These are phyloP conservation scores for Medicago arabica DNA, from an alignment of 306 rosid species.

Conservation along the genomic window DNA sequence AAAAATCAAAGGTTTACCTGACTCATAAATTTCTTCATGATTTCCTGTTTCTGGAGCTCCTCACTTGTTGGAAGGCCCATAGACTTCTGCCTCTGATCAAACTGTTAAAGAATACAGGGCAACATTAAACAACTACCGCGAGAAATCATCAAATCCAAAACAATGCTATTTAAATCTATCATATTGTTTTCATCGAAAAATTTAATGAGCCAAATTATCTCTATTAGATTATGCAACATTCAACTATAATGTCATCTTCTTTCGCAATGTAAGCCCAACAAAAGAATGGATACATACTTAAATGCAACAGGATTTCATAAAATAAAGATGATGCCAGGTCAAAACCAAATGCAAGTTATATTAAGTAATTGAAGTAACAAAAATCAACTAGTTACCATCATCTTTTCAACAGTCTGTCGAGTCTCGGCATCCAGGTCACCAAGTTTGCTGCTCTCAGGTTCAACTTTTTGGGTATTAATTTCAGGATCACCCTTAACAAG, in stretches of 20 bases:
- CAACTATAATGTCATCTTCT: too few relatives aligned
- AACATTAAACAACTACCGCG: conserved; percentile 13
- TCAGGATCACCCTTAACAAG: conserved; percentile 92
- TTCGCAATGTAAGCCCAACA: neutral
- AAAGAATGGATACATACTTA: neutral
- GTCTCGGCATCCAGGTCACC: conserved; percentile 91
- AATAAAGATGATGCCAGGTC: too few relatives aligned
- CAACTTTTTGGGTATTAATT: conserved; percentile 89
- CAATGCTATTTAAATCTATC: neutral
- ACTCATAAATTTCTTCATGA: conserved; percentile 85
- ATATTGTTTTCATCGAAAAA: too few relatives aligned
- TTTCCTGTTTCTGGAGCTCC: conserved; percentile 81
- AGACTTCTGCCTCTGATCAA: conserved; percentile 90
- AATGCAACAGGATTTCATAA: neutral
- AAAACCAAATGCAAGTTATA: conserved; percentile 8
- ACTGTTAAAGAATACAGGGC: conserved; percentile 50
- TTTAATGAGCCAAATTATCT: too few relatives aligned
- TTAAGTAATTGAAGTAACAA: neutral
- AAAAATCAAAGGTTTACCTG: conserved; percentile 53
- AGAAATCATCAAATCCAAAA: neutral
- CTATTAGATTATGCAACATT: too few relatives aligned
- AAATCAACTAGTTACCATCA: conserved; percentile 70
- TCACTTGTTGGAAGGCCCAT: conserved; percentile 93
- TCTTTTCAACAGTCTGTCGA: conserved; percentile 85
- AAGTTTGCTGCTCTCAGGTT: conserved; percentile 91